Evolutionary conservation across 2,329 filamentous ascomycete genomes (phyloP).

Genomic region (Raffaelea deltoideospora): DNA sequence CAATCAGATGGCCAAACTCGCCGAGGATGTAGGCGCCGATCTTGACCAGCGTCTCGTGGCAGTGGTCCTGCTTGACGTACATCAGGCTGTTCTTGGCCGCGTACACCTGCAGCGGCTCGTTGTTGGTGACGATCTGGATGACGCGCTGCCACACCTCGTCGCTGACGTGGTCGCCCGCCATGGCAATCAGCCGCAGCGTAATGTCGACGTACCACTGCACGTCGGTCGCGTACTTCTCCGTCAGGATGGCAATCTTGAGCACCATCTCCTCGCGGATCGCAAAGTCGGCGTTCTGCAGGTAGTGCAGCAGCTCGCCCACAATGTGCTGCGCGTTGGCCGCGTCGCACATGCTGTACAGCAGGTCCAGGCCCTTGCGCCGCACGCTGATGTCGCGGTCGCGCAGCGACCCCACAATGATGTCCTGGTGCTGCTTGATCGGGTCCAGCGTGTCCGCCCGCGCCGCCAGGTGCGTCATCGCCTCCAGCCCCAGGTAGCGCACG

Average conservation of each 20-base stretch:
- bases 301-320: slow-evolving; percentile 83
- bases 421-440: slow-evolving; percentile 95
- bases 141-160: slow-evolving; percentile 99
- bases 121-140: slow-evolving; percentile 98
- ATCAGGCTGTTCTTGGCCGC: slow-evolving; percentile 85
- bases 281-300: slow-evolving; percentile 92
- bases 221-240: slow-evolving; percentile 96
- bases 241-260: slow-evolving; percentile 93
- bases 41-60: slow-evolving; percentile 93
- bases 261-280: slow-evolving; percentile 99
- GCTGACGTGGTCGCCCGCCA: slow-evolving; percentile 96
- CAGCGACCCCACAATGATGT: slow-evolving; percentile 84
- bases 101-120: slow-evolving; percentile 94
- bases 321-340: slow-evolving; percentile 85
- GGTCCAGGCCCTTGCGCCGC: slow-evolving; percentile 81
- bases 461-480: slow-evolving; percentile 96
- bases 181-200: slow-evolving; percentile 80
- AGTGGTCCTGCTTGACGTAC: slow-evolving; percentile 84
- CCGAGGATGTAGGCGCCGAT: slow-evolving; percentile 93
- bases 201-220: slow-evolving; percentile 99
- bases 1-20: slow-evolving; percentile 93
- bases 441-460: slow-evolving; percentile 87
- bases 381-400: slow-evolving; percentile 96
- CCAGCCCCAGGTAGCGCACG: slow-evolving; percentile 84
- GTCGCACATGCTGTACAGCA: slow-evolving; percentile 99